Base-by-base conservation (phyloP, 108 stramenopile species). In the Skeletonema costatum region DNA sequence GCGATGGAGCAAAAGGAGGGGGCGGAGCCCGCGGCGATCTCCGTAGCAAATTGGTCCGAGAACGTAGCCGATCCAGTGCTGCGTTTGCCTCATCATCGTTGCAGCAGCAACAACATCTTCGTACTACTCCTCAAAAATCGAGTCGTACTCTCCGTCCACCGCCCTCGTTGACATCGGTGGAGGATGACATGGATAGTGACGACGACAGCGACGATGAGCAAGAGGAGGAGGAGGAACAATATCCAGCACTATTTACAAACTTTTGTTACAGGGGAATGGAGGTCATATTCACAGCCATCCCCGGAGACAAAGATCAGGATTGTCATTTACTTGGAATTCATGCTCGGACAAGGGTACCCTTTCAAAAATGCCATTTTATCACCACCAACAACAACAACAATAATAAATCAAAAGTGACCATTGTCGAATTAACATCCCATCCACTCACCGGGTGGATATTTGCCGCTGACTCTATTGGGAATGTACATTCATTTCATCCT, bases 301-400 rank as follows among this genome's bases (percentile, higher is more conserved):
- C 38, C 74, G 50, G 17, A 32, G 35, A n/a, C 29, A 60, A 42
- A 14, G 44, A 51, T 21, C 71, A 35, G 2, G 39, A 21, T 3
- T 68, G 66, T 32, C 71, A 72, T 32, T 61, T 82, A 56, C 64
- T 78, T 30, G 90, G 68, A 44, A 86, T 90, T 32, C 89, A 88
- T 65, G 79, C 93, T 50, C 69, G 91, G 35, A 88, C 90, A 9
- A 79, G 87, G n/a, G 80, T 84, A 29, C 60, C 85, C 19, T 90
- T 89, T 70, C 90, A 92, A 73, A 86, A 38, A 68, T 86, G 67
- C 50, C 53, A 61, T 60, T 80, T 58, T 39, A 3, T 9, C 36
- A 44, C 31, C 73, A 32, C 63, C 77, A 58, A 32, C 38, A 67
- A 75, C 16, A 70, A 75, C 58, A 74, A 71, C 77, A 4, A 53